These are phyloP conservation scores for Lyophyllum decastes DNA, from an alignment of 768 basidiomycete genomes.

Conservation along the genomic window DNA sequence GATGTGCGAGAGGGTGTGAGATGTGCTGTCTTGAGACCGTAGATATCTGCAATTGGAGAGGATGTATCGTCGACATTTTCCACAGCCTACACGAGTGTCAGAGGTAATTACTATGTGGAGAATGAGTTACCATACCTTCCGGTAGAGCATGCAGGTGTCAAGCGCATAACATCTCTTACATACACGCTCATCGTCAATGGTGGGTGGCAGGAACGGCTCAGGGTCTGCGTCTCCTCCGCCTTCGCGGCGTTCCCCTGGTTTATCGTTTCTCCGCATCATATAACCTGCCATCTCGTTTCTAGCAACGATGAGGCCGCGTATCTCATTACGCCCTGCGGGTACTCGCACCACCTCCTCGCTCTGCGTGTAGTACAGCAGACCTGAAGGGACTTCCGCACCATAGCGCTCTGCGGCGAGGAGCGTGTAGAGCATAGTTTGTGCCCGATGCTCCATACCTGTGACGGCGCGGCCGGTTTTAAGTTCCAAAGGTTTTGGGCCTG, in stretches of 20 bases:
- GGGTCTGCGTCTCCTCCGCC: slow-evolving; percentile 10
- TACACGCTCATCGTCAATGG: slow-evolving; percentile 77
- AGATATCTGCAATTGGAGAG: slow-evolving; percentile 66
- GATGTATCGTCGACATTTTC: slow-evolving; percentile 58
- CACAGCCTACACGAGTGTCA: slow-evolving; percentile 50
- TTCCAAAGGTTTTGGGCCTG: slow-evolving; percentile 77
- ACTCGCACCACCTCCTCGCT: slow-evolving; percentile 86
- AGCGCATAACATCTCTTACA: slow-evolving; percentile 83
- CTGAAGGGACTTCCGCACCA: slow-evolving; percentile 74
- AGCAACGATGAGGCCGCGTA: slow-evolving; percentile 77
- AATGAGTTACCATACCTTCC: slow-evolving; percentile 55
- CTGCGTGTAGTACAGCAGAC: slow-evolving; percentile 94
- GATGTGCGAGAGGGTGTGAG: slow-evolving; percentile 62
- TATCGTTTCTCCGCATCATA: slow-evolving; percentile 55
- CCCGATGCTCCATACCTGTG: slow-evolving; percentile 87
- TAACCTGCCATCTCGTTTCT: slow-evolving; percentile 86
- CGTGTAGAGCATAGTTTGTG: slow-evolving; percentile 97
- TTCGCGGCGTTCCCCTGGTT: slow-evolving; percentile 12
- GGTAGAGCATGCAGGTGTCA: slow-evolving; percentile 93
- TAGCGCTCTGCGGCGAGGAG: slow-evolving; percentile 91
- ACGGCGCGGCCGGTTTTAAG: slow-evolving; percentile 90
- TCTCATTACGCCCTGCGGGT: slow-evolving; percentile 76
- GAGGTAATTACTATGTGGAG: neutral
- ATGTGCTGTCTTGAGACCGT: slow-evolving; percentile 79
- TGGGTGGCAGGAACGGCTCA: slow-evolving; percentile 78